Base-by-base conservation (phyloP, 768 basidiomycete species). In the Strobilomyces echinocephalus region DNA sequence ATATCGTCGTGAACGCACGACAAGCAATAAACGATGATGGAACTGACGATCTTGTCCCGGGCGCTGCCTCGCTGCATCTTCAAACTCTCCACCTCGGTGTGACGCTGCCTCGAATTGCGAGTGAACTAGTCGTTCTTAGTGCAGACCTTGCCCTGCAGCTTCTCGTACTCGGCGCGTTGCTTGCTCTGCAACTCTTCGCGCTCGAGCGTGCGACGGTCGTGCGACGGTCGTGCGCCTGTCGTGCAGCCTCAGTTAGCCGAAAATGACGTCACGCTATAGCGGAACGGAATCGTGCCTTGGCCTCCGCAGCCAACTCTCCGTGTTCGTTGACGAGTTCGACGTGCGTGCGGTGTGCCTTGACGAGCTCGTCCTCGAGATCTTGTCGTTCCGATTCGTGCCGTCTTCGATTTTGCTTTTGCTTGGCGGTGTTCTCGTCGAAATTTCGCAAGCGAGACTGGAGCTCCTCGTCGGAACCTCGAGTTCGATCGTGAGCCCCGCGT, bases 151-250 rank as follows among this genome's bases (percentile, higher is more conserved):
- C 58, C 88, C 76, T 89, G 87, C 16, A 90, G 66, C 57, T 75
- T 79, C 57, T 90, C 85, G 11, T 82, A 79, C 53, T 87, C 83
- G 12, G 69, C 60, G n/a, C 76, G 80, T 56, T 87, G 84, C 55
- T 76, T 79, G 34, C 79, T 74, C 52, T 84, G 82, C 5, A 87
- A 67, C 65, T 91, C 81, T 38, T 82, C 80, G 38, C 83, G 78
- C 46, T 86, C 85, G 34, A 94, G 75, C 2, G 85, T 84, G 0
- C 83, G 77, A 46, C 82, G 76, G n/a, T n/a, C n/a, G n/a, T n/a
- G 24, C 87, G 84, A 43, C 79, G 74, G 49, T 84, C 81, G 69
- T 95, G 89, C 14, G 82, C 81, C 92, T 95, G 54, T 44, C 33
- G 12, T 26, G 30, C n/a, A n/a, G n/a, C n/a, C n/a, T n/a, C 5